These are phyloP conservation scores for Dichotomopilus funicola DNA, from an alignment of 2,329 filamentous ascomycete species.

Conservation along the genomic window DNA sequence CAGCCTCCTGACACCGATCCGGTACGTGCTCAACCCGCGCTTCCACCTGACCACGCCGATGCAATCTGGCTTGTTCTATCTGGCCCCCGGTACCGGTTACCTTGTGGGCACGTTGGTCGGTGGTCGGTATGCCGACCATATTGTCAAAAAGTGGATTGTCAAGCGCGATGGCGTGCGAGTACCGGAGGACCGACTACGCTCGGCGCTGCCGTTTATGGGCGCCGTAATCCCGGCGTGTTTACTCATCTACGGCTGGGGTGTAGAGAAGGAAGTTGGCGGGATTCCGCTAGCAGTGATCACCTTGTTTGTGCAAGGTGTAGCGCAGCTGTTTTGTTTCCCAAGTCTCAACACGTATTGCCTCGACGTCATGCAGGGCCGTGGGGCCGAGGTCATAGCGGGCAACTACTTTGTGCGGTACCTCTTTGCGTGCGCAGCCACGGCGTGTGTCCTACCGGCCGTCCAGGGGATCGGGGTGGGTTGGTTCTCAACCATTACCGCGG, in stretches of 20 bases:
- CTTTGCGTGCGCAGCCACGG: conserved; percentile 64
- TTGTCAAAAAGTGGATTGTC: conserved; percentile 54
- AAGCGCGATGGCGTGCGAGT: conserved; percentile 51
- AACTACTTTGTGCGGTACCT: conserved; percentile 76
- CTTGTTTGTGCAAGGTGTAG: conserved; percentile 64
- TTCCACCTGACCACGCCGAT: conserved; percentile 58
- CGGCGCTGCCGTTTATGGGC: conserved; percentile 53
- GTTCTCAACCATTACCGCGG: conserved; percentile 65
- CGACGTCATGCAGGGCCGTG: conserved; percentile 68
- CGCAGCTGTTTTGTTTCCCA: conserved; percentile 63
- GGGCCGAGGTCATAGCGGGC: conserved; percentile 68
- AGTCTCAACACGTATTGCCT: conserved; percentile 69
- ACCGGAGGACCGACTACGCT: conserved; percentile 63
- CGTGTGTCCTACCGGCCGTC: conserved; percentile 67
- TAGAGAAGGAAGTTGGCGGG: conserved; percentile 35
- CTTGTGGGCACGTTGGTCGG: conserved; percentile 60
- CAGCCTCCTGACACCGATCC: conserved; percentile 59
- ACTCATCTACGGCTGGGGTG: conserved; percentile 59
- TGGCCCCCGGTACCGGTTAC: conserved; percentile 63
- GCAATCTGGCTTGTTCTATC: conserved; percentile 61
- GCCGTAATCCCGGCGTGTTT: conserved; percentile 57
- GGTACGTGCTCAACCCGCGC: conserved; percentile 64
- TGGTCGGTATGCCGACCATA: conserved; percentile 60
- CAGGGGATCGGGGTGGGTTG: conserved; percentile 70
- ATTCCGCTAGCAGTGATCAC: conserved; percentile 52